Evolutionary conservation across 257 asterid species (phyloP), one percentile per base, ranked within the genome.

Genomic region (Prunella vulgaris): DNA sequence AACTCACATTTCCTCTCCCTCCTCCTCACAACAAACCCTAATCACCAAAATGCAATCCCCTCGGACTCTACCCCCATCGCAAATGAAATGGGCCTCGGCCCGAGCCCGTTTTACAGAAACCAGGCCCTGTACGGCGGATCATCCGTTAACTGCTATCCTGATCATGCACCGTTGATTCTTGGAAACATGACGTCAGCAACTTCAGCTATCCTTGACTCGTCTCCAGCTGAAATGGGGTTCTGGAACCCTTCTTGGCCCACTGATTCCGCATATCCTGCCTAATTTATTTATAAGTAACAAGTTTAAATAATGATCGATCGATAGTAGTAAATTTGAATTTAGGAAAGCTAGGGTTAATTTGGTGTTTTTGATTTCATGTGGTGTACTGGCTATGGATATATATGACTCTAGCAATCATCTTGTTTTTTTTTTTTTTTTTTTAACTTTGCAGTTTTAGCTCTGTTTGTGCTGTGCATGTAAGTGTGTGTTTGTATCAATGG

Each of bases 231-330:
- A 60, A 40, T 81, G 67, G 88, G 90, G 33, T 85, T 80, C 75
- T 82, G 92, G 90, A 85, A 77, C 13, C 17, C 15, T 51, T 57
- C 91, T 0, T 88, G 95, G 96, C 73, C 85, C 13, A 48, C 79
- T 32, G 92, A 90, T 74, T 60, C 82, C 53, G 90, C 88, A 63
- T 85, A 78, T 68, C 90, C 83, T 51, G 86, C 51, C 71, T 24
- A 51, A 10, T 3, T 30, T 44, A 20, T 24, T 20, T 17, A 12
- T n/a, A 48, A 14, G 64, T 21, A 51, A 25, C 60, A 30, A 20
- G 38, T 33, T 52, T 17, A 37, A 73, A n/a, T 71, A 5, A 32
- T 32, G 8, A 20, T 9, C 51, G 65, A 51, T 59, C n/a, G n/a
- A n/a, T n/a, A n/a, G n/a, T n/a, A n/a, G n/a, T n/a, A n/a, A 40